Percentiles rank a stretch among this genome's conserved stretches.
These are phyloP conservation scores for Pyracantha coccinea DNA, from an alignment of 331 rosid species.

Conservation along the genomic window DNA sequence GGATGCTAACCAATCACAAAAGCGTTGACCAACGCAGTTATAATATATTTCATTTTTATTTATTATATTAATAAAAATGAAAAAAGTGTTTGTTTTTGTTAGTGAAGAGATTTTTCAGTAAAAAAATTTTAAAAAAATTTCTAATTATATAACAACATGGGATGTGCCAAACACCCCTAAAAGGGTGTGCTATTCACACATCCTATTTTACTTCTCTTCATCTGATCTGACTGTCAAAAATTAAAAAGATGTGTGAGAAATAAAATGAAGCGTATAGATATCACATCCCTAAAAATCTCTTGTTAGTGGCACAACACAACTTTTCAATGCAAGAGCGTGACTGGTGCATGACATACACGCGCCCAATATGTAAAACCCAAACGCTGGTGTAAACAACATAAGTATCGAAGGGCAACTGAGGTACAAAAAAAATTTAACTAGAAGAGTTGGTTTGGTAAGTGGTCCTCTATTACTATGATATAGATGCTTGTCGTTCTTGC, in stretches of 20 bases:
- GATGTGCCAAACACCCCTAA: too few species aligned
- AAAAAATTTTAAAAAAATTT: too few species aligned
- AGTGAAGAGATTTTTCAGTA: too few species aligned
- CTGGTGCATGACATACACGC: conserved; percentile 6
- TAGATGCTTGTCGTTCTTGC: too few species aligned
- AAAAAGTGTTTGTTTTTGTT: neutral
- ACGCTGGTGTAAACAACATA: neutral
- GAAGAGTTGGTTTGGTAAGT: too few species aligned
- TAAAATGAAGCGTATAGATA: too few species aligned
- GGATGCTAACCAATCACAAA: conserved; percentile 13
- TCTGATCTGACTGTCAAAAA: too few species aligned
- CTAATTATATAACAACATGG: too few species aligned
- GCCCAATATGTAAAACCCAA: neutral
- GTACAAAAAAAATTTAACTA: neutral
- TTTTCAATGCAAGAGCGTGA: neutral
- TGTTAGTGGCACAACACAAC: conserved; percentile 7
- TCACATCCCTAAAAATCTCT: too few species aligned
- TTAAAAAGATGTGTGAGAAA: too few species aligned
- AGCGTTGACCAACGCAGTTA: conserved; percentile 25
- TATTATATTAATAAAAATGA: neutral
- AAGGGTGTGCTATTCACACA: too few species aligned
- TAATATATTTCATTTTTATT: neutral
- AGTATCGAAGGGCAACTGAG: conserved; percentile 15
- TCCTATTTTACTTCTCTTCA: too few species aligned
- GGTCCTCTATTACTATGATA: accelerated